A percentile compares a stretch with the other conserved stretches of the same genome.
phyloP scores from a whole-genome alignment of 768 basidiomycete genomes.

The Tremella fuciformis region DNA sequence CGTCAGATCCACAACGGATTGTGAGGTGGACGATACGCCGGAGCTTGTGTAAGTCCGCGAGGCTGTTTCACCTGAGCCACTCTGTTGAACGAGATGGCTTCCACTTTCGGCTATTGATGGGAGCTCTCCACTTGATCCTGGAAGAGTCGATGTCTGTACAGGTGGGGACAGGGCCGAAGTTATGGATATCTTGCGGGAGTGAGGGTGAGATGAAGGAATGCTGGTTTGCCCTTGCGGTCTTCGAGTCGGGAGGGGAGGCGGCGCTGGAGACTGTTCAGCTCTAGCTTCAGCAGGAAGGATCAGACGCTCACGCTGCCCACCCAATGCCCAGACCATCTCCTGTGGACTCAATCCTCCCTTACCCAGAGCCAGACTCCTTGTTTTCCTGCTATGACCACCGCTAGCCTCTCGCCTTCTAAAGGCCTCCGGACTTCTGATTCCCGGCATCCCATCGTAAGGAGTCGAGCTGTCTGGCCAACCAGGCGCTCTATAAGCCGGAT shows the following conservation, averaged over 20 bases:
- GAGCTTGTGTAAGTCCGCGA: slow-evolving; percentile 3
- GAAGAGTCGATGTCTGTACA: slow-evolving; percentile 35
- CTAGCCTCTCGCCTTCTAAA: slow-evolving; percentile 17
- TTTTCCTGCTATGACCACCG: slow-evolving; percentile 25
- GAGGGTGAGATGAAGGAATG: slow-evolving; percentile 45
- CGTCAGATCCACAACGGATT: background rate
- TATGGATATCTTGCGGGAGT: slow-evolving; percentile 50
- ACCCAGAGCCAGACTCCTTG: slow-evolving; percentile 39
- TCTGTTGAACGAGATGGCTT: too few species aligned
- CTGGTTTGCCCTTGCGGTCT: slow-evolving; percentile 18
- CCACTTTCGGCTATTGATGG: slow-evolving; percentile 15
- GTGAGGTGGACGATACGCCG: slow-evolving; percentile 5
- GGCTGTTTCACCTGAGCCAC: background rate
- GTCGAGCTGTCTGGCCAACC: slow-evolving; percentile 20
- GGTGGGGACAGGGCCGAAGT: slow-evolving; percentile 11
- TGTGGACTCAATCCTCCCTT: slow-evolving; percentile 44
- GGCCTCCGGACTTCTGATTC: slow-evolving; percentile 36
- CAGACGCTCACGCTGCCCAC: slow-evolving; percentile 26
- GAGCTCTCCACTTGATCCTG: slow-evolving; percentile 1
- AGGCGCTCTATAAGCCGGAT: slow-evolving; percentile 29
- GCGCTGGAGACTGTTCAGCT: slow-evolving; percentile 13
- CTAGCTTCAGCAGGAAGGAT: background rate
- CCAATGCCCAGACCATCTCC: slow-evolving; percentile 46
- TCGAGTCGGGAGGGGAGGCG: slow-evolving; percentile 37
- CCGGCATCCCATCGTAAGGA: slow-evolving; percentile 19